Evolutionary conservation across 441 rosid genomes (phyloP), one percentile per base, ranked within the genome.

Genomic region (Pelargonium fulgidum): DNA sequence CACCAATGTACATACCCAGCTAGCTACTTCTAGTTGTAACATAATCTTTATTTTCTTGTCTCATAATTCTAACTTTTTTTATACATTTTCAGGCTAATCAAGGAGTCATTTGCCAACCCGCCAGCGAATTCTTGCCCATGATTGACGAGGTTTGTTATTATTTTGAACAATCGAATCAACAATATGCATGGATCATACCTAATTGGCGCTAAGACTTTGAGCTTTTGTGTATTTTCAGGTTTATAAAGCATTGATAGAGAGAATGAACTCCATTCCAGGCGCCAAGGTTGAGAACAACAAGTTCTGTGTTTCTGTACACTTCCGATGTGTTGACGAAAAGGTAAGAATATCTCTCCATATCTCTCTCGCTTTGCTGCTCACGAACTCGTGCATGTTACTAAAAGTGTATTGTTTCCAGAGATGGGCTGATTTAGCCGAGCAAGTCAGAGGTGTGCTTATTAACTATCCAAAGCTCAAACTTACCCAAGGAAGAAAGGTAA

Each of bases 301-400:
- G 77, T 91, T 89, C 68, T 91, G 97, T 41, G 71, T 86, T 9
- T 88, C 97, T 29, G 97, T 90, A 29, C 97, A 90, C 75, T 90
- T 80, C 64, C 91, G 97, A 42, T 84, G 90, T 54, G 93, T 88
- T 63, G 89, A 86, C 73, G 90, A 88, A 79, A 83, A 82, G 81
- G 93, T 86, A 73, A 17, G 17, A n/a, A 66, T 36, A 6, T 1
- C 22, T 16, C 12, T 11, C 20, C n/a, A 4, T 7, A 68, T 44
- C 50, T n/a, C 6, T 17, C 14, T n/a, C 29, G 14, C 70, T 64
- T 36, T 54, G 13, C 41, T 6, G n/a, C 12, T 19, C 16, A 29
- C 61, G 39, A 29, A 9, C 59, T 52, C 24, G 11, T 20, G 20
- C 3, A 22, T 4, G 22, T 17, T 11, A 33, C 33, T 68, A 69